Evolutionary conservation across 495 filamentous ascomycete species (phyloP), one percentile per base, ranked within the genome.

Genomic region (Penicillium atrosanguineum): DNA sequence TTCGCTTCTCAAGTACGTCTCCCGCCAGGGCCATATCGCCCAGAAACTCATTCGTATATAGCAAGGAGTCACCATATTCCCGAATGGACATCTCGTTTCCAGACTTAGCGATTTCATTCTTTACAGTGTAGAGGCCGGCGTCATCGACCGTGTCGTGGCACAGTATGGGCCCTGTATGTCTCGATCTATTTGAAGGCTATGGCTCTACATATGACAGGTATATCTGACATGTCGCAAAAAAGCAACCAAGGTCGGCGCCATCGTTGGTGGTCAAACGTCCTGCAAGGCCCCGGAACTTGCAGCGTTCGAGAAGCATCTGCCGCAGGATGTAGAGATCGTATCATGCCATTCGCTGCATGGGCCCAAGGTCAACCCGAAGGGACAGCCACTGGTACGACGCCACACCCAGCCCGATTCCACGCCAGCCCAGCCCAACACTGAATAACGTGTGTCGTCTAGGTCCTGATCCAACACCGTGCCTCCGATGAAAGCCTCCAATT

Each of bases 341-440:
- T 96, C 92, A 1, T 96, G 91, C 68, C 94, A 98, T 75, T 97
- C 95, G 29, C 83, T 98, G 21, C 95, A 98, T 67, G 94, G 94
- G 0, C 94, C 94, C 23, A 89, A 83, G 58, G 89, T 97, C 55
- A 88, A 97, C 64, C 83, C 91, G 9, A 83, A 78, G 56, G 88
- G 86, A 25, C 94, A 98, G 60, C 95, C 94, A 26, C 72, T 98
- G 67, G 90, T 91, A 78, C 49, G 71, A 14, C 52, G 18, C 37
- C 37, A 46, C 23, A 51, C 41, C 43, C 20, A 44, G 28, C 19
- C 36, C 21, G 21, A 51, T 46, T 51, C 41, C 21, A 20, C 38
- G 44, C 7, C 9, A 45, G 48, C n/a, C 51, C 31, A 15, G 46
- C n/a, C 36, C 34, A 45, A 1, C 50, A 34, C 48, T 55, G 48